These are phyloP conservation scores for Phylloporus sp. DNA, from an alignment of 768 basidiomycete genomes.

Conservation along the genomic window DNA sequence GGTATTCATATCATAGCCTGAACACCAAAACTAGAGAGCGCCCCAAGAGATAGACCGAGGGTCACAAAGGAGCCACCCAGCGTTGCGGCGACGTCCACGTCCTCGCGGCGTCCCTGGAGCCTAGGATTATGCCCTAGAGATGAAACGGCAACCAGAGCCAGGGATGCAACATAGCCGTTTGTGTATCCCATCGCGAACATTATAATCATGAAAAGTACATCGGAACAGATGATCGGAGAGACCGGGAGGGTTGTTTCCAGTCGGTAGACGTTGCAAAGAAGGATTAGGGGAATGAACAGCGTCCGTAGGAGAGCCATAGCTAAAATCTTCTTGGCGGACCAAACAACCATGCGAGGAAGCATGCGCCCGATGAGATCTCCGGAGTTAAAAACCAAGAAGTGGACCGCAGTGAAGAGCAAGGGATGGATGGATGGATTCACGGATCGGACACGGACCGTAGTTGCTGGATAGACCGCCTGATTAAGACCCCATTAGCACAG, in stretches of 20 bases:
- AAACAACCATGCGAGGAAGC: constrained; percentile 58
- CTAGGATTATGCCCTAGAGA: constrained; percentile 76
- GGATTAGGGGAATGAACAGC: constrained; percentile 79
- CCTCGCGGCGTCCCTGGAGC: constrained; percentile 61
- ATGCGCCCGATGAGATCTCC: constrained; percentile 73
- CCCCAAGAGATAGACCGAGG: constrained; percentile 70
- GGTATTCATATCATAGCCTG: constrained; percentile 52
- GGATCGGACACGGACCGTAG: constrained; percentile 72
- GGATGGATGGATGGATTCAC: constrained; percentile 65
- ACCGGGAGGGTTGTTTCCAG: constrained; percentile 28
- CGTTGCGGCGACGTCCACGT: constrained; percentile 83
- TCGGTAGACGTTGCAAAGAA: constrained; percentile 81
- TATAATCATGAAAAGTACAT: constrained; percentile 68
- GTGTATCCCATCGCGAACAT: constrained; percentile 69
- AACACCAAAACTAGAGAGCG: constrained; percentile 77
- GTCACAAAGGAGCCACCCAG: constrained; percentile 75
- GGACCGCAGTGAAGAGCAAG: constrained; percentile 72
- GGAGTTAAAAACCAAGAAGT: constrained; percentile 71
- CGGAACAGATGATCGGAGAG: constrained; percentile 60
- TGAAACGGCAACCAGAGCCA: constrained; percentile 79
- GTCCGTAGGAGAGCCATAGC: constrained; percentile 63
- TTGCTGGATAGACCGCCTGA: constrained; percentile 83
- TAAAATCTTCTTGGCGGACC: constrained; percentile 62
- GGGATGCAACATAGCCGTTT: constrained; percentile 75
- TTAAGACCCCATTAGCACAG: constrained; percentile 4